A percentile compares a stretch with the other conserved stretches of the same genome.
phyloP scores from a whole-genome alignment of 2,329 filamentous ascomycete species.

The Alternaria infectoria region DNA sequence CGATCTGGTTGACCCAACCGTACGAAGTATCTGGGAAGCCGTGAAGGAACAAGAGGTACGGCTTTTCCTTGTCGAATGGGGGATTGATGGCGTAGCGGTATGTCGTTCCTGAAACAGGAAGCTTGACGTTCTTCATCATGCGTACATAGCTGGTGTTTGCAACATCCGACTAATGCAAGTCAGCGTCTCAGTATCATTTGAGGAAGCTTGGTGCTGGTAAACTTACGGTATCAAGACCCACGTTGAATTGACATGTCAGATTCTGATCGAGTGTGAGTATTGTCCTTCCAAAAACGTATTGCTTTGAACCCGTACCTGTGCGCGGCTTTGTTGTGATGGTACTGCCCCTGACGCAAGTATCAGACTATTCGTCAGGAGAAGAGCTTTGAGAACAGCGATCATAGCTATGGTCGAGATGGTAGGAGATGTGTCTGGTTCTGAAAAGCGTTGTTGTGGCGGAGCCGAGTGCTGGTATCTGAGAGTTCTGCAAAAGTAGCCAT shows the following conservation, averaged over 20 bases:
- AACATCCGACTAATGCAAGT: neutral
- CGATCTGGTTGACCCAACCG: neutral
- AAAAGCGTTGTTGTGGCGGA: neutral
- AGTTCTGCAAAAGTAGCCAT: neutral
- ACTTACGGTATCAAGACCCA: neutral
- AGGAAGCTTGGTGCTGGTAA: neutral
- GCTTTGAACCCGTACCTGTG: neutral
- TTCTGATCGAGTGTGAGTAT: neutral
- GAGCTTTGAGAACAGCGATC: neutral
- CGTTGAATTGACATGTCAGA: neutral
- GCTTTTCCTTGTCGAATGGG: neutral
- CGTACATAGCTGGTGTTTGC: neutral
- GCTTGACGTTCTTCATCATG: neutral
- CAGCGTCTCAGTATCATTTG: neutral
- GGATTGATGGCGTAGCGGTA: neutral
- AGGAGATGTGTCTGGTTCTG: neutral
- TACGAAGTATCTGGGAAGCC: neutral
- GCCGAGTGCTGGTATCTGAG: rapidly evolving
- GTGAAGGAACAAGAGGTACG: neutral
- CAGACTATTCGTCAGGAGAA: neutral
- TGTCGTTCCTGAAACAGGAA: neutral
- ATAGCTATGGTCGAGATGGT: neutral
- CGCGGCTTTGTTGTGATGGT: neutral
- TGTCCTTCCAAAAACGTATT: neutral
- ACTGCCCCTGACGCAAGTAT: neutral